Evolutionary conservation across 2,329 filamentous ascomycete species (phyloP).

Genomic region (Plectosphaerella sp.): DNA sequence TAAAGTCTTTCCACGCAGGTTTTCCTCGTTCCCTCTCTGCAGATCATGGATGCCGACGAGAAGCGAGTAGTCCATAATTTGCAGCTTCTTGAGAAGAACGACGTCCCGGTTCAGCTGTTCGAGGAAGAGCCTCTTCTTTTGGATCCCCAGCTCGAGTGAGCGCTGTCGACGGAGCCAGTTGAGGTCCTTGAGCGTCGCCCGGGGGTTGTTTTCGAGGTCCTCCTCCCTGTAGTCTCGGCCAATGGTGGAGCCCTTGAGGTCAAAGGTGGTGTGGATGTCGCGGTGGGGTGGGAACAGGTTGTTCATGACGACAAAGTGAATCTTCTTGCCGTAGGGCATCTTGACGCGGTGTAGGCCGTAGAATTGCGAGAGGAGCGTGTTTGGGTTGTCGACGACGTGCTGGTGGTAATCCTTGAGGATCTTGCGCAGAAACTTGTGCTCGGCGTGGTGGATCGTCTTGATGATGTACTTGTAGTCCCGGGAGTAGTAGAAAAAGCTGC

Average conservation of each 20-base stretch:
- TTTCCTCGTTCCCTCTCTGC: slow-evolving; percentile 88
- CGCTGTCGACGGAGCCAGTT: slow-evolving; percentile 90
- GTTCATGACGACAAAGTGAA: slow-evolving; percentile 99
- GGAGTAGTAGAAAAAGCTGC: slow-evolving; percentile 99
- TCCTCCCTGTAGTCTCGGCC: slow-evolving; percentile 90
- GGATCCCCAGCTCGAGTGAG: slow-evolving; percentile 80
- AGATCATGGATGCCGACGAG: slow-evolving; percentile 92
- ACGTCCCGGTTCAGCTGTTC: slow-evolving; percentile 88
- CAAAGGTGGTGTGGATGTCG: slow-evolving; percentile 95
- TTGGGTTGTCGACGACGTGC: slow-evolving; percentile 89
- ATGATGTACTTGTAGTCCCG: slow-evolving; percentile 99
- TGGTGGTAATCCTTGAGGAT: slow-evolving; percentile 89
- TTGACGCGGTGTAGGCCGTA: slow-evolving; percentile 97
- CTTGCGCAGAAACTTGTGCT: slow-evolving; percentile 82
- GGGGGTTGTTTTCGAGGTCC: slow-evolving; percentile 79
- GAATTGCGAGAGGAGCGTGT: slow-evolving; percentile 95
- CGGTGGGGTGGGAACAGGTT: slow-evolving; percentile 96
- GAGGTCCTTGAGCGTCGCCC: slow-evolving; percentile 91
- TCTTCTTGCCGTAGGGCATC: slow-evolving; percentile 96
- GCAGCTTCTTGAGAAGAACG: slow-evolving; percentile 74
- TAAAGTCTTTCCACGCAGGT: slow-evolving; percentile 81
- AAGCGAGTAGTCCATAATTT: slow-evolving; percentile 99
- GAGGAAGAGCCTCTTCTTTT: slow-evolving; percentile 84
- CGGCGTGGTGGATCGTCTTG: slow-evolving; percentile 96
- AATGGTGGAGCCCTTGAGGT: slow-evolving; percentile 93